Evolutionary conservation across 495 filamentous ascomycete genomes (phyloP), one percentile per base, ranked within the genome.

Genomic region (Penicillium goetzii): DNA sequence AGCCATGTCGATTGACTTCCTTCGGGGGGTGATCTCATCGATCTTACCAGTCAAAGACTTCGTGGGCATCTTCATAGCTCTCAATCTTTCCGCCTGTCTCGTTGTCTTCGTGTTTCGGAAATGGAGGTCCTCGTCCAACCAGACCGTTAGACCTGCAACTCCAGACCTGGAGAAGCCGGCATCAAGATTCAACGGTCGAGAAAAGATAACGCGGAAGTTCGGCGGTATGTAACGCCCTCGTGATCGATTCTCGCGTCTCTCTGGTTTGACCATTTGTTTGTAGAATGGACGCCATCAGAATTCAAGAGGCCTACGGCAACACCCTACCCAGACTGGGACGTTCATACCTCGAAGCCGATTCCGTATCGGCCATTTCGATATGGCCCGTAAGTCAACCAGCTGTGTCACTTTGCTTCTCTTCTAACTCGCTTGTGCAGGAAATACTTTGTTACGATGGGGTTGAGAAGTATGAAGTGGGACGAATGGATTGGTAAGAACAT

Each of bases 281-380:
- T 58, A 84, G 87, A 87, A 78, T 97, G 92, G 91, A 76, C 72
- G 11, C 89, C 90, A 0, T 85, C 85, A 4, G 74, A 84, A 51
- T 96, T 92, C 79, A 82, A 84, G 62, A 77, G 88, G 26, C 91
- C 92, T 3, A 76, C 80, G 12, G 88, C 92, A 43, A 36, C 80
- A 0, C 85, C 92, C 9, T 92, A 89, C 62, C 84, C 84, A 6
- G 73, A 86, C 72, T 96, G 92, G 92, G 83, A 90, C 63, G 72
- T 95, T 38, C 72, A 84, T 49, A 76, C 79, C 50, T 90, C 91
- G 3, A 92, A 91, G 65, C 90, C 92, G 4, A 84, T 92, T 17
- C 90, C 90, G 12, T 97, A 96, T 75, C 85, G 92, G 26, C 91
- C 92, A 5, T 96, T 96, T 73, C 85, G 88, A 76, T 86, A 93